phyloP scores from a whole-genome alignment of 306 rosid species.

The Bauhinia variegata region DNA sequence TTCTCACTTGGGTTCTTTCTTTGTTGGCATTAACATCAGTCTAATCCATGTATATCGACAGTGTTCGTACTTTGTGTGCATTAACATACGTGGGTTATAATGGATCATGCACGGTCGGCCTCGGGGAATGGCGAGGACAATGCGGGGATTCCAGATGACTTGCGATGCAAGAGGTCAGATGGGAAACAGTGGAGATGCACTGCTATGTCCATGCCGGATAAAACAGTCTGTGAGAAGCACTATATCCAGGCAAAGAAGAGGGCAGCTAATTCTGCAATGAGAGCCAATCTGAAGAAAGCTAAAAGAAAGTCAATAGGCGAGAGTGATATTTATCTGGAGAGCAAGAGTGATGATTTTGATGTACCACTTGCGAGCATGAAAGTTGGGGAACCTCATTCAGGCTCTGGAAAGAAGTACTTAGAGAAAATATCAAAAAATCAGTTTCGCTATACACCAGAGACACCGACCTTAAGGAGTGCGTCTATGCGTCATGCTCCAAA shows the following conservation, averaged over 20 bases:
- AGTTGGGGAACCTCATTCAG: slow-evolving; percentile 42
- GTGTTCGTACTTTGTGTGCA: slow-evolving; percentile 3
- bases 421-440: slow-evolving; percentile 67
- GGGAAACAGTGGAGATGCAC: slow-evolving; percentile 99
- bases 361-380: slow-evolving; percentile 47
- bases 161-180: slow-evolving; percentile 96
- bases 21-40: background rate
- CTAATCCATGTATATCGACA: background rate
- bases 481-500: slow-evolving; percentile 37
- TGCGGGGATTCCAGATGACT: slow-evolving; percentile 85
- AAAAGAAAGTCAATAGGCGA: slow-evolving; percentile 74
- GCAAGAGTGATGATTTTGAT: slow-evolving; percentile 79
- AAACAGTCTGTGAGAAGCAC: slow-evolving; percentile 97
- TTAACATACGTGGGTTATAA: slow-evolving; percentile 21
- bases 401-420: slow-evolving; percentile 55
- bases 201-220: slow-evolving; percentile 97
- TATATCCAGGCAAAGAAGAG: slow-evolving; percentile 96
- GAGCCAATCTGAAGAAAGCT: slow-evolving; percentile 90
- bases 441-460: slow-evolving; percentile 63
- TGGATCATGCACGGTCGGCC: slow-evolving; percentile 53
- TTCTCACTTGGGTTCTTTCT: background rate
- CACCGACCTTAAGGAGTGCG: slow-evolving; percentile 43
- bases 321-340: slow-evolving; percentile 63
- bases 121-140: slow-evolving; percentile 68
- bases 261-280: slow-evolving; percentile 97